phyloP scores from a whole-genome alignment of 2,329 filamentous ascomycete genomes.

The Aspergillus vadensis region DNA sequence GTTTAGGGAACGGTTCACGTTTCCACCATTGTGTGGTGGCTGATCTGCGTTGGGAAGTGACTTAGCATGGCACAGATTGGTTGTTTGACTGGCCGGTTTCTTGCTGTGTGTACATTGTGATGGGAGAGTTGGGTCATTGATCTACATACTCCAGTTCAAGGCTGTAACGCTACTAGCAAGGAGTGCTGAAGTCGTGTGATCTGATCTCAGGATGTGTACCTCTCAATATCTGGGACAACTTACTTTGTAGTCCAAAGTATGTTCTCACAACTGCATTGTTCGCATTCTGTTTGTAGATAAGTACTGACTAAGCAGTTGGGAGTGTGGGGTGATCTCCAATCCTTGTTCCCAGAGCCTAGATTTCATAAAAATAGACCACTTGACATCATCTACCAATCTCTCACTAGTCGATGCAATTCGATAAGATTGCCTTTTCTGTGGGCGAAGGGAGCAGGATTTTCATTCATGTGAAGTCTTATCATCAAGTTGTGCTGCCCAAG shows the following conservation, averaged over 20 bases:
- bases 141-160: neutral
- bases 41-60: neutral
- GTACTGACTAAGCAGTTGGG: neutral
- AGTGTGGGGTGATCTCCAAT: neutral
- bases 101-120: no score
- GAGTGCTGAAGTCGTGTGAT: neutral
- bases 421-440: neutral
- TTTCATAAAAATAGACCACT: neutral
- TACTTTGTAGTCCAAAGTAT: neutral
- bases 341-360: neutral
- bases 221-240: neutral
- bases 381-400: neutral
- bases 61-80: neutral
- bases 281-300: neutral
- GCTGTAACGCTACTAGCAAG: neutral
- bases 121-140: neutral
- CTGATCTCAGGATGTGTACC: neutral
- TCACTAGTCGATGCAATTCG: neutral
- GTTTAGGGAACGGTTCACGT: neutral
- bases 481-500: no score
- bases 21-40: neutral
- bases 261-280: neutral
- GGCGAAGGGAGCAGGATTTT: neutral
- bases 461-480: no score
- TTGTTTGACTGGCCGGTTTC: neutral